phyloP scores from a whole-genome alignment of 805 yeast species.

The Maudiozyma barnettii region DNA sequence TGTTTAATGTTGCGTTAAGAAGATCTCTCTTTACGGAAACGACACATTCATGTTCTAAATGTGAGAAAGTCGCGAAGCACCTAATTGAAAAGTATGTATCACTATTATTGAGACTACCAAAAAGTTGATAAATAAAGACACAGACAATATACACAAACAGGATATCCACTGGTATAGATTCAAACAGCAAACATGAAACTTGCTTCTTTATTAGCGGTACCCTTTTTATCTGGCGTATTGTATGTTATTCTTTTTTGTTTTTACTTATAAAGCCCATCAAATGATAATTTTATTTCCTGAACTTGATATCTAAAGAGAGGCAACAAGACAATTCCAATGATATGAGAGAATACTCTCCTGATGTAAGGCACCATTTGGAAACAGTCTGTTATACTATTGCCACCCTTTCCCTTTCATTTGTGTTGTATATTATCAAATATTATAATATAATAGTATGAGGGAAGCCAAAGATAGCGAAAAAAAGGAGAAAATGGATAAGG shows the following conservation, averaged over 20 bases:
- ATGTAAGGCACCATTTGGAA: too few species aligned
- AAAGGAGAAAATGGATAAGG: background rate
- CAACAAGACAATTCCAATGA: too few species aligned
- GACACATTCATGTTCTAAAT: slow-evolving; percentile 10
- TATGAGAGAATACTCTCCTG: too few species aligned
- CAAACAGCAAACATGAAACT: background rate
- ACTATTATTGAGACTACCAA: background rate
- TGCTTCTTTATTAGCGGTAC: background rate
- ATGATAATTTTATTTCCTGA: too few species aligned
- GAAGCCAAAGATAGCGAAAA: too few species aligned
- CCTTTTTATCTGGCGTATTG: background rate
- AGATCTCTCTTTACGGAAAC: slow-evolving; percentile 10
- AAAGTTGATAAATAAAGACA: background rate
- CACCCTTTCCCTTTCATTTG: too few species aligned
- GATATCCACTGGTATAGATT: background rate
- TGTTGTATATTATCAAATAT: too few species aligned
- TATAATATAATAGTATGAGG: too few species aligned
- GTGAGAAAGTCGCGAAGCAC: slow-evolving; percentile 6
- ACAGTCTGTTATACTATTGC: too few species aligned
- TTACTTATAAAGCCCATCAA: background rate
- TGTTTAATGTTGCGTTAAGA: background rate
- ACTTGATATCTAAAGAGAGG: too few species aligned
- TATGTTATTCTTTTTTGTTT: background rate
- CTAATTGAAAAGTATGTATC: slow-evolving; percentile 9
- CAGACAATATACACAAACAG: background rate